Conservation (phyloP, 2,329 filamentous ascomycete genomes). For the Aureobasidium pullulans region DNA sequence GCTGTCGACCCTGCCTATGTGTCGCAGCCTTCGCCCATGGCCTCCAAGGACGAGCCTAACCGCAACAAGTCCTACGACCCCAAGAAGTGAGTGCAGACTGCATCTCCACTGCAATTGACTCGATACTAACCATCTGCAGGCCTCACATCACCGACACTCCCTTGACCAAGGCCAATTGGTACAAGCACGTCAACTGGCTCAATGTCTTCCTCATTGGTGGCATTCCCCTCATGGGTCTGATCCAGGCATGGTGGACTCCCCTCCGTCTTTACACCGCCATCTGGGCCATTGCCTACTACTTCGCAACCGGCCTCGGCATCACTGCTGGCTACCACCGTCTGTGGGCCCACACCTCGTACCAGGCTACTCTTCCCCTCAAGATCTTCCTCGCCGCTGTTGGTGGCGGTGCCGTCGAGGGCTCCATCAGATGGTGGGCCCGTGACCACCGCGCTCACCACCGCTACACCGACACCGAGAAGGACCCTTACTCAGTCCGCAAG, state of each 20-base stretch:
- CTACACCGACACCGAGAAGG: slow-evolving; percentile 88
- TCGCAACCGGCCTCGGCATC: slow-evolving; percentile 53
- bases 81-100: slow-evolving; percentile 49
- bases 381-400: slow-evolving; percentile 77
- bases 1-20: slow-evolving; percentile 42
- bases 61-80: slow-evolving; percentile 47
- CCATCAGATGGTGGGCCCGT: slow-evolving; percentile 81
- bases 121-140: slow-evolving; percentile 18
- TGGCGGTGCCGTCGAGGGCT: slow-evolving; percentile 76
- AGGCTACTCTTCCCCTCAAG: slow-evolving; percentile 65
- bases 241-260: slow-evolving; percentile 72
- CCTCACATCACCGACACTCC: slow-evolving; percentile 78
- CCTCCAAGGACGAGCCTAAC: slow-evolving; percentile 45
- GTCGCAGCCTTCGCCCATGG: slow-evolving; percentile 39
- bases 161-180: slow-evolving; percentile 76
- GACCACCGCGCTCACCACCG: slow-evolving; percentile 84
- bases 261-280: slow-evolving; percentile 63
- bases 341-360: slow-evolving; percentile 82
- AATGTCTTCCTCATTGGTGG: slow-evolving; percentile 75
- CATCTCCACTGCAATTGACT: not conserved
- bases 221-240: slow-evolving; percentile 65
- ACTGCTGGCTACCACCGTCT: slow-evolving; percentile 65
- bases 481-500: slow-evolving; percentile 86
- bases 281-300: slow-evolving; percentile 73
- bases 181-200: slow-evolving; percentile 90